Evolutionary conservation across 2,329 filamentous ascomycete genomes (phyloP).

Genomic region (Fusarium sp.): DNA sequence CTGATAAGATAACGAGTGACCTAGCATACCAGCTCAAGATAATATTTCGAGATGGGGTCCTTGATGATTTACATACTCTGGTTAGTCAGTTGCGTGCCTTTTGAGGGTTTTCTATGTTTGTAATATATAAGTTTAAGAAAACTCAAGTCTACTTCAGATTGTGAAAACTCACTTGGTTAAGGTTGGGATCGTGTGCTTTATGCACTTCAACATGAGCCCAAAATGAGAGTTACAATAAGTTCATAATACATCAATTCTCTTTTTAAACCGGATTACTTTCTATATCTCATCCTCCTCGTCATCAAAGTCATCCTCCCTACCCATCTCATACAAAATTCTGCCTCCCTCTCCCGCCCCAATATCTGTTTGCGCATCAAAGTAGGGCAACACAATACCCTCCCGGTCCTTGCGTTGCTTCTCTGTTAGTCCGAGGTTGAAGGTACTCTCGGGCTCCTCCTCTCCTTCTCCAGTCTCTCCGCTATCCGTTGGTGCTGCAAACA

Average conservation of each 20-base stretch:
- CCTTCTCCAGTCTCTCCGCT: slow-evolving; percentile 55
- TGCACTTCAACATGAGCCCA: background rate
- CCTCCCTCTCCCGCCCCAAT: slow-evolving; percentile 86
- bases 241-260: slow-evolving; percentile 7
- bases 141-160: too few species aligned
- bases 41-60: slow-evolving; percentile 2
- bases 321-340: slow-evolving; percentile 96
- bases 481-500: slow-evolving; percentile 67
- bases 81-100: background rate
- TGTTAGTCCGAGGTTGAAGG: slow-evolving; percentile 88
- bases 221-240: background rate
- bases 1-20: slow-evolving; percentile 48
- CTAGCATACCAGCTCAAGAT: slow-evolving; percentile 20
- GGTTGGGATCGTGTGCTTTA: background rate
- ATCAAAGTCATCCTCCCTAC: slow-evolving; percentile 95
- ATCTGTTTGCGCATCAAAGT: slow-evolving; percentile 94
- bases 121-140: too few species aligned
- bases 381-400: slow-evolving; percentile 91
- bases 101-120: background rate
- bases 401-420: slow-evolving; percentile 90
- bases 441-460: slow-evolving; percentile 74
- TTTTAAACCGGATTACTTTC: background rate
- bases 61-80: background rate
- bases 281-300: slow-evolving; percentile 95
- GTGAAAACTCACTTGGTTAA: background rate